Evolutionary conservation across 257 asterid species (phyloP).

Genomic region (Fraxinus cuspidata): DNA sequence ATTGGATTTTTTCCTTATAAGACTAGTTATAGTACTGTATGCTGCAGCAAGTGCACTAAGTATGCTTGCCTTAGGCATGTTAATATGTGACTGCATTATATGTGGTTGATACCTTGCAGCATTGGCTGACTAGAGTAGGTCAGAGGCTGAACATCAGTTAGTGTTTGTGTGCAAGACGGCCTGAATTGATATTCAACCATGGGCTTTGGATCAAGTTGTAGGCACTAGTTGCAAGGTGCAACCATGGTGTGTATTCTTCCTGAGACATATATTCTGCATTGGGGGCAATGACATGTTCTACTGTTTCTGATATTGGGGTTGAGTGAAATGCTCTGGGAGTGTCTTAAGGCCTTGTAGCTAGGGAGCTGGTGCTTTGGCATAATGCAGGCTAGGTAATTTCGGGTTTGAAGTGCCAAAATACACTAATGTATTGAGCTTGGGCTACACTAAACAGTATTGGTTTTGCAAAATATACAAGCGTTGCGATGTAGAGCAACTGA

Average conservation of each 20-base stretch:
- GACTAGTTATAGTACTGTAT: not conserved
- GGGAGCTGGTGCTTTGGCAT: not conserved
- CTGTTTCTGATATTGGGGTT: not conserved
- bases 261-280: not conserved
- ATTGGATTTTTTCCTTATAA: not conserved
- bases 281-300: not conserved
- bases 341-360: not conserved
- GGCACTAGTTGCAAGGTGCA: not conserved
- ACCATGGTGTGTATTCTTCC: not conserved
- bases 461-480: not conserved
- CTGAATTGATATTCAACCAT: not conserved
- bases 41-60: not conserved
- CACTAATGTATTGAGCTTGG: not conserved
- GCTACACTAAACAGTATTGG: not conserved
- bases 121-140: not conserved
- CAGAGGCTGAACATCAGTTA: not conserved
- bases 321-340: not conserved
- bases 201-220: not conserved
- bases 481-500: not conserved
- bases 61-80: not conserved
- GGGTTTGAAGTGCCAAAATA: not conserved
- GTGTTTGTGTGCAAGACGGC: not conserved
- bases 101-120: not conserved
- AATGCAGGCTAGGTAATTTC: not conserved
- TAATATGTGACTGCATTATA: not conserved